phyloP scores from a whole-genome alignment of 2,329 filamentous ascomycete species.

The Alternaria alternata region DNA sequence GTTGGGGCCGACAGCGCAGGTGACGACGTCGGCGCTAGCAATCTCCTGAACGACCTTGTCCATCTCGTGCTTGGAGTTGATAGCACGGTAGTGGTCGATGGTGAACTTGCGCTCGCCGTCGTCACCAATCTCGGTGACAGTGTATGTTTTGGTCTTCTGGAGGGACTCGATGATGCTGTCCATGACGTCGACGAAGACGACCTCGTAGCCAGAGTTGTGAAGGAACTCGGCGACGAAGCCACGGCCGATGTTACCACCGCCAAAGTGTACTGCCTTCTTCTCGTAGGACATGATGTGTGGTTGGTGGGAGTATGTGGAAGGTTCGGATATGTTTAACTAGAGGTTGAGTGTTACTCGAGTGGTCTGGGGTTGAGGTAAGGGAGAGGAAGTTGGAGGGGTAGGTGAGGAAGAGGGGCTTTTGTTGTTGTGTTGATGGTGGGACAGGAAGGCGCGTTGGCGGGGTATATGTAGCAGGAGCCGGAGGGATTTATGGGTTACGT shows the following conservation, averaged over 20 bases:
- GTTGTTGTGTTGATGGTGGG: constrained; percentile 15
- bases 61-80: constrained; percentile 92
- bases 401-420: constrained; percentile 11
- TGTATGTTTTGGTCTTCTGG: constrained; percentile 79
- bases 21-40: constrained; percentile 85
- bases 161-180: constrained; percentile 81
- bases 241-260: constrained; percentile 63
- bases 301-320: neutral
- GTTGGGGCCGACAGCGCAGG: constrained; percentile 95
- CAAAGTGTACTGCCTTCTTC: constrained; percentile 63
- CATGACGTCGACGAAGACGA: constrained; percentile 95
- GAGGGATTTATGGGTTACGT: constrained; percentile 17
- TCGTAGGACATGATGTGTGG: constrained; percentile 46
- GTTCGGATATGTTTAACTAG: constrained; percentile 6
- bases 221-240: constrained; percentile 69
- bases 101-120: constrained; percentile 81
- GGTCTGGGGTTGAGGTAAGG: constrained; percentile 5
- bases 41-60: constrained; percentile 84
- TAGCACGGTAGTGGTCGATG: constrained; percentile 94
- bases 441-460: constrained; percentile 26
- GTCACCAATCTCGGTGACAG: constrained; percentile 89
- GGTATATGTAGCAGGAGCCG: constrained; percentile 37
- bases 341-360: constrained; percentile 28
- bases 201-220: constrained; percentile 93
- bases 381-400: constrained; percentile 1